Evolutionary conservation across 768 basidiomycete genomes (phyloP), one percentile per base, ranked within the genome.

Genomic region (Mycena chlorophos): DNA sequence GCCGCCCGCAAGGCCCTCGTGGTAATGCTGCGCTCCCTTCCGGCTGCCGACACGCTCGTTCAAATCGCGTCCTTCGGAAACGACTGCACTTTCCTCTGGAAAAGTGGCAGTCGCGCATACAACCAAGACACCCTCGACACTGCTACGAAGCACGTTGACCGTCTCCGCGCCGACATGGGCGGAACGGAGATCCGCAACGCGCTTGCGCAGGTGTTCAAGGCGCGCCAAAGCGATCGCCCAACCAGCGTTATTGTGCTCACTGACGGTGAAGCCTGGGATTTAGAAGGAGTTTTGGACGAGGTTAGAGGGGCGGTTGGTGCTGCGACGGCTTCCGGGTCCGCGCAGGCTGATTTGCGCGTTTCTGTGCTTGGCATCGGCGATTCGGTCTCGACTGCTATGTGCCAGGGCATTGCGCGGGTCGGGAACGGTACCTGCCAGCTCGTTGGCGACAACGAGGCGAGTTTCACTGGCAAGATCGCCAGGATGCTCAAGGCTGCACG

Each of bases 311-410:
- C 69, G 5, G 62, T 76, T 12, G 49, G 31, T 14, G 62, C 71
- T 16, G 49, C 63, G 4, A 34, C 54, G 0, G 31, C n/a, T n/a
- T n/a, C n/a, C n/a, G n/a, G n/a, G n/a, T n/a, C n/a, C n/a, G n/a
- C n/a, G n/a, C n/a, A 63, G 0, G 69, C 70, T 0, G 61, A 62
- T 12, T 20, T 75, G 4, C 76, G 81, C 1, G 63, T 79, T 5
- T 81, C 79, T 42, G 69, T 73, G 10, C 71, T 81, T 0, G 80
- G 80, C 1, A 76, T 82, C 14, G 81, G 81, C 10, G 29, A 62
- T 17, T 55, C 51, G 0, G 75, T 70, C 0, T 78, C 77, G 6
- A 75, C 71, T 2, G 73, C 69, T 0, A 66, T 75, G 61, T 78
- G 77, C 56, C 65, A 73, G 30, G 60, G 68, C 0, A 70, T 82